Conservation (phyloP, 106 monocot species). For the Acorus calamus region DNA sequence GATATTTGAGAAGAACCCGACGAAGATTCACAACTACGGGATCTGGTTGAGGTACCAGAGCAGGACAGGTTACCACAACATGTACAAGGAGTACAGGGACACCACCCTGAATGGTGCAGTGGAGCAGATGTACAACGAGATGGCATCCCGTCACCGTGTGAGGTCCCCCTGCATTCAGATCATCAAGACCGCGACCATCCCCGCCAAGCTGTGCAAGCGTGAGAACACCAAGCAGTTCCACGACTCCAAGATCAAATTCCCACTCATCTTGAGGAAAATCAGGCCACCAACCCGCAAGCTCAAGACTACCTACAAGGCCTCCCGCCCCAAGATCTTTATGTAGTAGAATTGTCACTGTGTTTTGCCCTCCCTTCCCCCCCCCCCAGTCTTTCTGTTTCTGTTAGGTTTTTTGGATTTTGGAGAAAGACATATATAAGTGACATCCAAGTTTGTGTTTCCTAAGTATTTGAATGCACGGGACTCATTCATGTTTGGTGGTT, state of each 20-base stretch:
- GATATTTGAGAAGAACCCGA: slow-evolving; percentile 74
- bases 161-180: slow-evolving; percentile 74
- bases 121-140: slow-evolving; percentile 84
- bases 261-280: slow-evolving; percentile 57
- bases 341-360: slow-evolving; percentile 5
- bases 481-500: too few relatives aligned
- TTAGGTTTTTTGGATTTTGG: too few relatives aligned
- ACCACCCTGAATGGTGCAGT: slow-evolving; percentile 74
- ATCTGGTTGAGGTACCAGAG: slow-evolving; percentile 88
- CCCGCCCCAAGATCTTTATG: slow-evolving; percentile 61
- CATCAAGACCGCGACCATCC: slow-evolving; percentile 73
- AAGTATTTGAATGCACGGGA: too few relatives aligned
- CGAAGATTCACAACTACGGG: slow-evolving; percentile 74
- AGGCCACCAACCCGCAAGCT: slow-evolving; percentile 71
- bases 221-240: slow-evolving; percentile 87
- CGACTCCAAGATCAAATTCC: slow-evolving; percentile 72
- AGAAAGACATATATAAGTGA: too few relatives aligned
- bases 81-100: slow-evolving; percentile 89
- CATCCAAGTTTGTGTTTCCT: too few relatives aligned
- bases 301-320: slow-evolving; percentile 81
- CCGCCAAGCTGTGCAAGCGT: slow-evolving; percentile 65
- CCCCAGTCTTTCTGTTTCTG: too few relatives aligned
- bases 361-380: too few relatives aligned
- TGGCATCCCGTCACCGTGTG: slow-evolving; percentile 81
- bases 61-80: slow-evolving; percentile 82